Evolutionary conservation across 495 filamentous ascomycete genomes (phyloP).

Genomic region (Penicillium silybi): DNA sequence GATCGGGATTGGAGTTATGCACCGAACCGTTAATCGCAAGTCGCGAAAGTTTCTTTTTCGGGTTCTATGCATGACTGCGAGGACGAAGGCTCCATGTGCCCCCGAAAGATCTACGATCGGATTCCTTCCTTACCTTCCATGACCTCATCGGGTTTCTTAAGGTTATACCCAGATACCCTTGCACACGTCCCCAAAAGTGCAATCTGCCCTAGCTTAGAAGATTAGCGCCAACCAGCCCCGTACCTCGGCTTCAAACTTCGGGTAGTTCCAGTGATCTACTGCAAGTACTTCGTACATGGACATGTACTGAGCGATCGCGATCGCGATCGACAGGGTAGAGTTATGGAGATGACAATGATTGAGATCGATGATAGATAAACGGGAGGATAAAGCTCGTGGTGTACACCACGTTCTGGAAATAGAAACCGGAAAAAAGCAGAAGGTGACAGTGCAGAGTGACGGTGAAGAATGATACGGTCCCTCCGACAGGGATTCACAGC

Average conservation of each 20-base stretch:
- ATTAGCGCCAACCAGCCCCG: background rate
- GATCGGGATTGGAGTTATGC: constrained; percentile 1
- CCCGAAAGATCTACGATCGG: background rate
- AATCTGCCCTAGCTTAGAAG: background rate
- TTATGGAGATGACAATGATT: background rate
- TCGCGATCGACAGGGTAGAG: constrained; percentile 19
- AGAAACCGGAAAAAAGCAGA: constrained; percentile 7
- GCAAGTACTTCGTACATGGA: background rate
- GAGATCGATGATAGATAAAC: background rate
- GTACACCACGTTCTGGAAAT: constrained; percentile 4
- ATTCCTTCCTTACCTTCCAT: constrained; percentile 5
- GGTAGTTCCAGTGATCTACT: constrained; percentile 1
- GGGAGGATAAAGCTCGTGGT: background rate
- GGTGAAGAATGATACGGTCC: constrained; percentile 18
- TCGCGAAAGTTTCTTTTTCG: background rate
- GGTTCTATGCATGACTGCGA: background rate
- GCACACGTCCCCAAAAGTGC: background rate
- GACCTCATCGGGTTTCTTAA: background rate
- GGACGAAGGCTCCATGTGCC: background rate
- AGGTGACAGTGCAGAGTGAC: constrained; percentile 41
- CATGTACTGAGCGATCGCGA: constrained; percentile 3
- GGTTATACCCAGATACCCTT: constrained; percentile 1
- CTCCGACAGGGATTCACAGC: constrained; percentile 9
- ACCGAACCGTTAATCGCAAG: constrained; percentile 6
- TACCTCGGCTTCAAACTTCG: background rate